A percentile compares a stretch with the other conserved stretches of the same genome.
Conservation (phyloP, 176 grass and related monocot species). For the Leersia perrieri region DNA sequence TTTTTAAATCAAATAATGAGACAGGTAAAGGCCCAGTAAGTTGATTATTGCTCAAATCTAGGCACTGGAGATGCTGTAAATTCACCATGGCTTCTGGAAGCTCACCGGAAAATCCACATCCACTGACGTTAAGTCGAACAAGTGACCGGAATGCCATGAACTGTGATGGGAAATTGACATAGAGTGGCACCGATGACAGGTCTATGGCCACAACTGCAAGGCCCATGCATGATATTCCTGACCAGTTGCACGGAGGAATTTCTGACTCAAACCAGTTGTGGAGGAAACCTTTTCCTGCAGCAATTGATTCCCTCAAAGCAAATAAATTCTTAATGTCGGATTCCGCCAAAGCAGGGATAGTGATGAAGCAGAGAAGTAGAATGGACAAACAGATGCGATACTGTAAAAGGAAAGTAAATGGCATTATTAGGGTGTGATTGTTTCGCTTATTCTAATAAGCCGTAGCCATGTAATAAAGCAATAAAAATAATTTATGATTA, state of each 20-base stretch:
- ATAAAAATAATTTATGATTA: too few species aligned
- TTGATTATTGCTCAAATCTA: constrained; percentile 72
- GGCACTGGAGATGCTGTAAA: constrained; percentile 48
- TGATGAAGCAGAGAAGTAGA: constrained; percentile 34
- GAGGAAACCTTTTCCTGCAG: constrained; percentile 36
- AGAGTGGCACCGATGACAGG: constrained; percentile 44
- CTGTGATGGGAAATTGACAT: constrained; percentile 41
- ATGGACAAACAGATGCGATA: constrained; percentile 23
- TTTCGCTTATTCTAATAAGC: too few species aligned
- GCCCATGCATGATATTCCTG: constrained; percentile 54
- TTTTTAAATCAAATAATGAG: constrained; percentile 49
- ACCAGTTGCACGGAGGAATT: constrained; percentile 67
- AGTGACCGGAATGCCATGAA: constrained; percentile 53
- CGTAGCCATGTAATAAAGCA: too few species aligned
- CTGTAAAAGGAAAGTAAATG: neutral
- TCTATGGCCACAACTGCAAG: constrained; percentile 52
- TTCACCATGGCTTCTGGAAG: constrained; percentile 52
- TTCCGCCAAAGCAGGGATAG: constrained; percentile 12
- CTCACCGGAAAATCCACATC: constrained; percentile 52
- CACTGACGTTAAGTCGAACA: constrained; percentile 45
- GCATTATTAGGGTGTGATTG: too few species aligned
- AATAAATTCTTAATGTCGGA: constrained; percentile 53
- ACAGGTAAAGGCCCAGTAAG: constrained; percentile 53
- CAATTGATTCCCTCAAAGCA: constrained; percentile 41
- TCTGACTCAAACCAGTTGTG: constrained; percentile 57